Conservation (phyloP, 495 filamentous ascomycete species). For the Ascobolus immersus region DNA sequence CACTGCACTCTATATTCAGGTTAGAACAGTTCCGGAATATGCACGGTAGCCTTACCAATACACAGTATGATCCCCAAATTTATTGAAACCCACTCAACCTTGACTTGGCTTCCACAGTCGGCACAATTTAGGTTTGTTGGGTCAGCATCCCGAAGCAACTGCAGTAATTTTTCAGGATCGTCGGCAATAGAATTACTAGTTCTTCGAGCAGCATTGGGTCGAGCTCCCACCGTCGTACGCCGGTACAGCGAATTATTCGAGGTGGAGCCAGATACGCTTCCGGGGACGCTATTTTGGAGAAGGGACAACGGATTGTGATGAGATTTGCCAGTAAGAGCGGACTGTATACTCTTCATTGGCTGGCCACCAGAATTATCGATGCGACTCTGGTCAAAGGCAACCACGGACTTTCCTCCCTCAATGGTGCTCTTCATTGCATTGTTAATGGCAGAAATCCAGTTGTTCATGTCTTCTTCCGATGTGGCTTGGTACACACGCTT, state of each 20-base stretch:
- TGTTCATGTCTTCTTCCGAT: conserved; percentile 91
- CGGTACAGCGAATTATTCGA: conserved; percentile 37
- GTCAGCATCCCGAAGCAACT: conserved; percentile 68
- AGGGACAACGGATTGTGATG: conserved; percentile 23
- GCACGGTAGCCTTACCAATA: conserved; percentile 31
- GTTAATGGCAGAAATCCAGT: conserved; percentile 89
- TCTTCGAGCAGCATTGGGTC: conserved; percentile 34
- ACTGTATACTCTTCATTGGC: conserved; percentile 20
- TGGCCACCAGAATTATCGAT: conserved; percentile 12
- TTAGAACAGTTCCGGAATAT: conserved; percentile 4
- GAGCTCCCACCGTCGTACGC: conserved; percentile 71
- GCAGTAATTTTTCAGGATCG: conserved; percentile 59
- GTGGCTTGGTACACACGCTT: conserved; percentile 95
- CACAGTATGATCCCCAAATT: conserved; percentile 90
- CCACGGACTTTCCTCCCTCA: conserved; percentile 39
- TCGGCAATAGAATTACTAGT: conserved; percentile 50
- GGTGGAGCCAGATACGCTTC: conserved; percentile 12
- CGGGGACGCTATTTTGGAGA: too few species aligned
- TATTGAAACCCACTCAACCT: conserved; percentile 96
- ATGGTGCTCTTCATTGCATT: conserved; percentile 91
- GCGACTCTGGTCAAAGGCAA: conserved; percentile 13
- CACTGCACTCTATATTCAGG: conserved; percentile 49
- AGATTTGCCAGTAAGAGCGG: conserved; percentile 76
- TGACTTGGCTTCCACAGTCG: conserved; percentile 72
- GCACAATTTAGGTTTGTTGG: conserved; percentile 87